Conservation (phyloP, 345 rosid species). For the Clarkia xantiana region DNA sequence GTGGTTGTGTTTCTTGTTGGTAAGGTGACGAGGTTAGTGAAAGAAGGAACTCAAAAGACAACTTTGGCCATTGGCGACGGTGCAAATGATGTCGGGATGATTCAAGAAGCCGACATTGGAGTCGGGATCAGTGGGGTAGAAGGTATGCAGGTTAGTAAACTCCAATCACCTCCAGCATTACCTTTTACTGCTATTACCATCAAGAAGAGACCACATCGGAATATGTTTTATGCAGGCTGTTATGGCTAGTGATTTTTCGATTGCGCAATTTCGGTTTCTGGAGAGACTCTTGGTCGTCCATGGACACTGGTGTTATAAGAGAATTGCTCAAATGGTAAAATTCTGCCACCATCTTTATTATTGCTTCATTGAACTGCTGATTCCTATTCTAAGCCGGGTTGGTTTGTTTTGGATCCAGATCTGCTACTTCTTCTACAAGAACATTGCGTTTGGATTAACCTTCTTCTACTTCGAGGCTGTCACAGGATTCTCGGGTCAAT, state of each 20-base stretch:
- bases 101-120: conserved; percentile 93
- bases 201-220: background rate
- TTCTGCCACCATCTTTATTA: background rate
- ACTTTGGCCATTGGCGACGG: conserved; percentile 79
- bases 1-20: background rate
- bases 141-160: conserved; percentile 62
- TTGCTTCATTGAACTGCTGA: background rate
- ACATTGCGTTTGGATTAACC: conserved; percentile 61
- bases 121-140: conserved; percentile 82
- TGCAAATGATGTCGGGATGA: conserved; percentile 85
- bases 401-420: conserved; percentile 21
- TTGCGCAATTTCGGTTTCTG: conserved; percentile 59
- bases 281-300: conserved; percentile 64
- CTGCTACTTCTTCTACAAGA: conserved; percentile 67
- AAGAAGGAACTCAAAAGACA: conserved; percentile 51
- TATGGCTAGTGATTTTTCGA: conserved; percentile 78
- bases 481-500: conserved; percentile 57
- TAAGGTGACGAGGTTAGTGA: conserved; percentile 61
- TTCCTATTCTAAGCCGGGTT: background rate
- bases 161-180: background rate
- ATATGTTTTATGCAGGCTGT: conserved; percentile 37
- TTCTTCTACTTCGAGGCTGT: conserved; percentile 60
- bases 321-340: conserved; percentile 68
- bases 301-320: conserved; percentile 73
- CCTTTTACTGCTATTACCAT: background rate